Conservation (phyloP, 108 stramenopile genomes). For the Conticribra guillardii region DNA sequence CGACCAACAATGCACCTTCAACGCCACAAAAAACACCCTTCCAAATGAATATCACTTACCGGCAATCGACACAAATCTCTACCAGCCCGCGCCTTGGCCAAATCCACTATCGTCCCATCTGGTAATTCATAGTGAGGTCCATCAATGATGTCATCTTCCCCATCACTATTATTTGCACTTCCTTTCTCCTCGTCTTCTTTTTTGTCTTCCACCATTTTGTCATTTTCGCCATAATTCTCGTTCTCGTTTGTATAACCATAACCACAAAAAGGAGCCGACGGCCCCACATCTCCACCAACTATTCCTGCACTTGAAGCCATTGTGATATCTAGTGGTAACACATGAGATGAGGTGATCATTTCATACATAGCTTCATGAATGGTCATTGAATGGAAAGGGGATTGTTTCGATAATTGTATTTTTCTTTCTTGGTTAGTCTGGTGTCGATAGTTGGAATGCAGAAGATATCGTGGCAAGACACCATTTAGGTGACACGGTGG, state of each 20-base stretch:
- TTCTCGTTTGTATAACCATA: constrained; percentile 11
- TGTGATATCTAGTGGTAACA: constrained; percentile 14
- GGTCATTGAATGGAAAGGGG: constrained; percentile 68
- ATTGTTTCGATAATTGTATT: constrained; percentile 13
- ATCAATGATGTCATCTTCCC: constrained; percentile 13
- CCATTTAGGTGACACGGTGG: constrained; percentile 62
- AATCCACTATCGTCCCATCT: constrained; percentile 70
- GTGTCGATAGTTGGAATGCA: constrained; percentile 7
- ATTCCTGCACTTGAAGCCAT: no score
- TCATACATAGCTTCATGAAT: constrained; percentile 85
- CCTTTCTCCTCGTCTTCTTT: constrained; percentile 15
- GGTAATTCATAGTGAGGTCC: constrained; percentile 58
- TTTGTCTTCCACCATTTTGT: constrained; percentile 20
- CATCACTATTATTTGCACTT: constrained; percentile 28
- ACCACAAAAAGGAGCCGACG: constrained; percentile 21
- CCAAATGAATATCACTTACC: constrained; percentile 10
- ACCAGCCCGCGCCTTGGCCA: constrained; percentile 52
- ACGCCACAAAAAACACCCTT: background rate
- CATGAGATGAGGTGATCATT: constrained; percentile 60
- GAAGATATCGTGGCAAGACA: constrained; percentile 16
- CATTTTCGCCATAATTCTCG: constrained; percentile 1
- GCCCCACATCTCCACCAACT: constrained; percentile 4
- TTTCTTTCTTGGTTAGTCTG: constrained; percentile 14
- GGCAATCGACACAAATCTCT: constrained; percentile 65
- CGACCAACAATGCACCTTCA: no score